Evolutionary conservation across 345 rosid species (phyloP).

Genomic region (Moricandia moricandioides): DNA sequence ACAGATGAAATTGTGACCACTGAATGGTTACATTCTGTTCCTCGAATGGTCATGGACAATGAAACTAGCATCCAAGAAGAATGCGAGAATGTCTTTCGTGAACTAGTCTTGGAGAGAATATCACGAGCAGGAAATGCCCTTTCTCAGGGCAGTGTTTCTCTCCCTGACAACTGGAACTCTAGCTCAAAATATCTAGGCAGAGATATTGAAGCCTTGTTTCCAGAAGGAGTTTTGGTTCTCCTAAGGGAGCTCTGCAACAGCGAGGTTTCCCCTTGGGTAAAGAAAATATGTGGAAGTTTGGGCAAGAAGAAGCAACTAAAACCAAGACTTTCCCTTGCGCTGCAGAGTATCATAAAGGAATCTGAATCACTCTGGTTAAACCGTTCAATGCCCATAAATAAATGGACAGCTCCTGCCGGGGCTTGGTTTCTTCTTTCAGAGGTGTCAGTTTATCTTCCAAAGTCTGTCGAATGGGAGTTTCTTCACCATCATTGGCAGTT

Average conservation of each 20-base stretch:
- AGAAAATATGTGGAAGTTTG: constrained; percentile 71
- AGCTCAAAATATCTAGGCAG: constrained; percentile 41
- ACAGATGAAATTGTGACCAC: constrained; percentile 55
- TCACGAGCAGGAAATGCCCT: constrained; percentile 51
- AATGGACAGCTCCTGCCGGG: constrained; percentile 95
- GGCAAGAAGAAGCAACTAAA: constrained; percentile 78
- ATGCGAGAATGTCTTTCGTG: constrained; percentile 84
- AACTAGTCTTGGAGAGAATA: constrained; percentile 72
- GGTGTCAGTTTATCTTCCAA: constrained; percentile 66
- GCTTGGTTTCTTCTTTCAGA: constrained; percentile 97
- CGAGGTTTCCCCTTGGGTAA: constrained; percentile 88
- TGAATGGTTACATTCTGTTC: constrained; percentile 95
- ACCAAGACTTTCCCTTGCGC: constrained; percentile 58
- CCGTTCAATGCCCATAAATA: constrained; percentile 62
- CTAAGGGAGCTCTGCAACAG: constrained; percentile 63
- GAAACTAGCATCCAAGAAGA: constrained; percentile 95
- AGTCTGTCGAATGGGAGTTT: constrained; percentile 86
- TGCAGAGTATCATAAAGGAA: constrained; percentile 71
- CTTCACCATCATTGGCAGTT: constrained; percentile 90
- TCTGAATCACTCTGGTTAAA: constrained; percentile 86
- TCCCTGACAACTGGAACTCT: constrained; percentile 22
- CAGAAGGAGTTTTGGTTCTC: constrained; percentile 61
- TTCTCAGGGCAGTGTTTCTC: constrained; percentile 24
- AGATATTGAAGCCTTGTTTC: constrained; percentile 52
- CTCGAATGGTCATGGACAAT: constrained; percentile 76